Percentiles rank a stretch among this genome's conserved stretches.
Conservation (phyloP, 805 yeast species). For the Saccharomycopsis babjevae region DNA sequence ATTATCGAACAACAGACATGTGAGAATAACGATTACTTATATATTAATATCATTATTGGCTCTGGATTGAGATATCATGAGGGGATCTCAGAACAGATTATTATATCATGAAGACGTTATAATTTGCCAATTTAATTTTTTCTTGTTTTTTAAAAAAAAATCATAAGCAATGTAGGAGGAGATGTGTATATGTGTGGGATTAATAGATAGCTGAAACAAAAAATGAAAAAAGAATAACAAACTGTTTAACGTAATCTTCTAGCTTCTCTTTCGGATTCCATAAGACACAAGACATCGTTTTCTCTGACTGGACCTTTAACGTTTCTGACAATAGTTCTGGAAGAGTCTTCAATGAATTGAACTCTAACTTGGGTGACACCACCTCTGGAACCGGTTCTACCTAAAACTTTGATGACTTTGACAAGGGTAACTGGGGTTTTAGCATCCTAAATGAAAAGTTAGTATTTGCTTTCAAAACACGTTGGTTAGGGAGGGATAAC, state of each 20-base stretch:
- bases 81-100: background rate
- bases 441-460: slow-evolving; percentile 32
- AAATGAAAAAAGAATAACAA: background rate
- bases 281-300: slow-evolving; percentile 95
- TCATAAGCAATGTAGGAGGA: background rate
- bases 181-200: background rate
- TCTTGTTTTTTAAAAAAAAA: background rate
- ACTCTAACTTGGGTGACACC: slow-evolving; percentile 99
- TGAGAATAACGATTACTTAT: background rate
- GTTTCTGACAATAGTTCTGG: slow-evolving; percentile 95
- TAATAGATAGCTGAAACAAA: background rate
- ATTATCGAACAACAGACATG: background rate
- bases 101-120: background rate
- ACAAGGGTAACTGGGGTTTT: slow-evolving; percentile 95
- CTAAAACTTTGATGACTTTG: slow-evolving; percentile 98
- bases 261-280: slow-evolving; percentile 99
- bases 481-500: too few relatives aligned
- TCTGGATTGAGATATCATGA: background rate
- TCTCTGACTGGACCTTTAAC: slow-evolving; percentile 97
- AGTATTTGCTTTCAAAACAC: background rate
- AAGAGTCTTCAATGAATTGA: slow-evolving; percentile 89
- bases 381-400: slow-evolving; percentile 99
- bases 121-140: background rate
- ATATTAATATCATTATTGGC: background rate
- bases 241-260: slow-evolving; percentile 71